phyloP scores from a whole-genome alignment of 1,139 yeast species.

The Komagataea norvegica region DNA sequence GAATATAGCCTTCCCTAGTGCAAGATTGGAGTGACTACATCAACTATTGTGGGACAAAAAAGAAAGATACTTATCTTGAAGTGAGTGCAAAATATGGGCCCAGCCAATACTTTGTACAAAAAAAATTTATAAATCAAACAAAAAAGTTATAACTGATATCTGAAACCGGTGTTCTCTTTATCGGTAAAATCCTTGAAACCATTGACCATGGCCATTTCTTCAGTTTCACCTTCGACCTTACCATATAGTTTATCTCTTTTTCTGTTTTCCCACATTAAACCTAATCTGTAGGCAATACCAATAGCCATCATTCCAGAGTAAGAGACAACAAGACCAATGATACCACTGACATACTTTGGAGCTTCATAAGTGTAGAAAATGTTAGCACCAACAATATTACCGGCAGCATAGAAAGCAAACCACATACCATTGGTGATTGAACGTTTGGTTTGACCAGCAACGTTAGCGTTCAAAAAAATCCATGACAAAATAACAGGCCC shows the following conservation, averaged over 20 bases:
- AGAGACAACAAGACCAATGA: conserved; percentile 8
- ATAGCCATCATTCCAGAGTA: conserved; percentile 7
- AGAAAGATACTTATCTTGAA: no score
- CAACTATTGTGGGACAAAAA: no score
- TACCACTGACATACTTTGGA: conserved; percentile 9
- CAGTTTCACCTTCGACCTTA: conserved; percentile 24
- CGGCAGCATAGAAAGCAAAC: conserved; percentile 8
- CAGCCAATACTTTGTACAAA: conserved; percentile 1
- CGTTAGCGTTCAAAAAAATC: conserved; percentile 8
- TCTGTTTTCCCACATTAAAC: conserved; percentile 12
- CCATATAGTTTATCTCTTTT: conserved; percentile 9
- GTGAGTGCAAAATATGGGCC: conserved; percentile 1
- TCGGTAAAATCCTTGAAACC: conserved; percentile 44
- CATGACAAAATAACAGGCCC: conserved; percentile 8
- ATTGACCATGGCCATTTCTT: conserved; percentile 29
- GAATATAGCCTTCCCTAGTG: no score
- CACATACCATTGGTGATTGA: conserved; percentile 8
- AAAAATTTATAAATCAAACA: conserved; percentile 1
- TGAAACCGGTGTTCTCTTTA: conserved; percentile 38
- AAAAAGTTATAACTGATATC: conserved; percentile 33
- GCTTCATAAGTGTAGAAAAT: conserved; percentile 6
- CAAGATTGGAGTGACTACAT: no score
- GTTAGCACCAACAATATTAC: conserved; percentile 10
- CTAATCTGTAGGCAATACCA: conserved; percentile 6
- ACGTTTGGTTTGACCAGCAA: conserved; percentile 10